Evolutionary conservation across 495 filamentous ascomycete species (phyloP).

Genomic region (Podospora bellae-mahoneyi): DNA sequence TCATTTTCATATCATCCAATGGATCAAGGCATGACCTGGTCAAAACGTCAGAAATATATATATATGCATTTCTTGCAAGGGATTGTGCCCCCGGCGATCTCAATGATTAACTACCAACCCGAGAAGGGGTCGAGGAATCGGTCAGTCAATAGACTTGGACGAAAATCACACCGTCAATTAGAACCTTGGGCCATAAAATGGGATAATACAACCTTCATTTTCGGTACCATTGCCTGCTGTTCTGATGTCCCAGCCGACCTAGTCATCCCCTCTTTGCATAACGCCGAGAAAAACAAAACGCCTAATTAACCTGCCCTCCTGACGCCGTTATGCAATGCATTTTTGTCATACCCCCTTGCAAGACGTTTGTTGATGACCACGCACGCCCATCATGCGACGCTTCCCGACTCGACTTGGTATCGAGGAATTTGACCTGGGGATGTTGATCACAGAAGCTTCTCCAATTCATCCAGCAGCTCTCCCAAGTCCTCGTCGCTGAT

Average conservation of each 20-base stretch:
- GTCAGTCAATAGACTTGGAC: too few relatives aligned
- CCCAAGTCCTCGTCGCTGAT: slow-evolving; percentile 83
- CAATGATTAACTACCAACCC: too few relatives aligned
- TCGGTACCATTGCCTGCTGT: background rate
- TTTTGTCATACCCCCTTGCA: background rate
- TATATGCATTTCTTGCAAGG: too few relatives aligned
- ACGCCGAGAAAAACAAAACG: background rate
- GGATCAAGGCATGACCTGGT: too few relatives aligned
- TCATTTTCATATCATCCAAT: too few relatives aligned
- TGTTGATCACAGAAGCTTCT: slow-evolving; percentile 53
- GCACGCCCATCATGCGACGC: background rate
- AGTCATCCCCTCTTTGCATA: background rate
- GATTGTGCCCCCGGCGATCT: too few relatives aligned
- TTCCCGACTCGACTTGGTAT: background rate
- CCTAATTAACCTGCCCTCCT: background rate
- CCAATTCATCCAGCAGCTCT: slow-evolving; percentile 84
- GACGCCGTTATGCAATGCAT: background rate
- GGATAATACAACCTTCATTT: background rate
- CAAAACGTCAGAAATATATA: too few relatives aligned
- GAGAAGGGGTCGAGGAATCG: too few relatives aligned
- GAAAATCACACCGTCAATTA: too few relatives aligned
- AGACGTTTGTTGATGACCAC: background rate
- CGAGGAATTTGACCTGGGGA: background rate
- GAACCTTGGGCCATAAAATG: too few relatives aligned
- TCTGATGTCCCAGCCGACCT: background rate